These are phyloP conservation scores for Penicillium steckii DNA, from an alignment of 495 filamentous ascomycete genomes.

Conservation along the genomic window DNA sequence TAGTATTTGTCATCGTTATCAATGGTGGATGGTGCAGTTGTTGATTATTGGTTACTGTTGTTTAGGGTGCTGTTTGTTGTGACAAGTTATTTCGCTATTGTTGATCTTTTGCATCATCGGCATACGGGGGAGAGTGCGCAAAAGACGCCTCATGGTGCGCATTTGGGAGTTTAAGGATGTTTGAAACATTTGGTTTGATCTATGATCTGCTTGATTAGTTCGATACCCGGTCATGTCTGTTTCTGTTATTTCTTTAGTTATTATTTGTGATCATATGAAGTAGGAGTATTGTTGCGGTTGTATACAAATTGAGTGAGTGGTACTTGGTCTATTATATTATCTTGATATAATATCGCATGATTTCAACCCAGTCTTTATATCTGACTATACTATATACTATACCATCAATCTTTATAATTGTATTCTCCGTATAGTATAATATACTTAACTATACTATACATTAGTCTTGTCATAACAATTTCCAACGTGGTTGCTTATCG, in stretches of 20 bases:
- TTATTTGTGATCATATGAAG: neutral
- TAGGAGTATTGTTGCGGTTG: neutral
- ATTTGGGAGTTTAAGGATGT: constrained; percentile 25
- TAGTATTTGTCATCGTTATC: neutral
- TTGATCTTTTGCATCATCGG: constrained; percentile 22
- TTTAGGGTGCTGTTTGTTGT: constrained; percentile 51
- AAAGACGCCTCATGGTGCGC: constrained; percentile 20
- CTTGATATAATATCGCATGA: too few relatives aligned
- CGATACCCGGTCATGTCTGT: too few relatives aligned
- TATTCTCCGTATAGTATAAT: too few relatives aligned
- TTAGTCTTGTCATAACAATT: neutral
- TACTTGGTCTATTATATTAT: too few relatives aligned
- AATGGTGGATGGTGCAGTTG: neutral
- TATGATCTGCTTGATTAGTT: too few relatives aligned
- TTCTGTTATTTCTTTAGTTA: neutral
- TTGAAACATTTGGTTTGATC: too few relatives aligned
- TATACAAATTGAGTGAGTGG: neutral
- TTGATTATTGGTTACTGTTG: neutral
- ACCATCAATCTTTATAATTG: too few relatives aligned
- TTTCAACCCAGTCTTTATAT: too few relatives aligned
- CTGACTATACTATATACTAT: too few relatives aligned
- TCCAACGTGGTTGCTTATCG: neutral
- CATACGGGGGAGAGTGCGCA: constrained; percentile 19
- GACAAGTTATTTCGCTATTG: constrained; percentile 31
- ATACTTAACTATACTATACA: too few relatives aligned